Base-by-base conservation (phyloP, 2,329 filamentous ascomycete genomes). In the Ceratocystis diversiconidia region DNA sequence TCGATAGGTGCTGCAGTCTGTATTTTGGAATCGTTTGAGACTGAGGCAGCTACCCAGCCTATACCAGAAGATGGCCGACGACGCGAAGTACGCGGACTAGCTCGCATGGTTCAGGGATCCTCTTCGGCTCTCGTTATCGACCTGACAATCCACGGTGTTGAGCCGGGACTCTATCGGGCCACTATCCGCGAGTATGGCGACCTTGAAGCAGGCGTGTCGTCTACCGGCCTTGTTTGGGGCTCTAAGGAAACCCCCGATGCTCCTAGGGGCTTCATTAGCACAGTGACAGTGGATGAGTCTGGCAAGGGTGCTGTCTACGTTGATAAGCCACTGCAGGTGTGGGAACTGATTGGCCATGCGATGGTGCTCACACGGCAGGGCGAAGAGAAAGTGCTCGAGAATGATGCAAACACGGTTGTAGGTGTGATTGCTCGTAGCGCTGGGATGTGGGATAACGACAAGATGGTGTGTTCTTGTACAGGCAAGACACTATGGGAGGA, bases 401-500 rank as follows among this genome's bases (percentile, higher is more conserved):
- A 96, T 70, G 89, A 96, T 73, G 81, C 85, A 65, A 85, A 95
- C 74, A 96, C 91, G 22, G 79, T 96, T 62, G 89, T 96, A 1
- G 94, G 94, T 7, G 92, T 99, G 63, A 90, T 99, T 76, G 94
- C 94, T 61, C 82, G 94, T 73, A 96, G 92, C 75, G 92, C 94
- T 17, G 94, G 94, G n/a, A 88, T 96, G 68, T 99, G 94, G 94
- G 92, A 96, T 75, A 96, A 99, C 72, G 90, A 96, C 74, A 99
- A 97, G 82, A 96, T 89, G 59, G 92, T 99, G 5, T 99, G 94
- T 75, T 96, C 91, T 61, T 99, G 94, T 76, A 95, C 91, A 46
- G 94, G 94, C 3, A 97, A 97, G 84, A 97, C 92, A 66, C 84
- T 99, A 10, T 99, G 94, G 94, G 89, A 99, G 76, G 94, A 99